Evolutionary conservation across 1,284 basidiomycete genomes (phyloP), one percentile per base, ranked within the genome.

Genomic region (Leccinum solheimii): DNA sequence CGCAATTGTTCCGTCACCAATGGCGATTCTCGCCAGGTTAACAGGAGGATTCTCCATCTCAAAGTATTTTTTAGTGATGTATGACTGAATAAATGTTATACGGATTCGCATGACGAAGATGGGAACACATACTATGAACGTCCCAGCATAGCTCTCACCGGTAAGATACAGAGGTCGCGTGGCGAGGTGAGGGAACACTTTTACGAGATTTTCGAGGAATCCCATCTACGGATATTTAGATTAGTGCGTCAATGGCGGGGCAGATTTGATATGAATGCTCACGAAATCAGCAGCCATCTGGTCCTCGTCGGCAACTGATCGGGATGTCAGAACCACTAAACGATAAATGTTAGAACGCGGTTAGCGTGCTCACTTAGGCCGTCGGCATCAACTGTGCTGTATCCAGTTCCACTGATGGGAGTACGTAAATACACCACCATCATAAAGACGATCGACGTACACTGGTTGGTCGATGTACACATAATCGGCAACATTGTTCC

Each of bases 111-210:
- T 21, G 21, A 21, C 21, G 21, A 21, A 21, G 21, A 21, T 21
- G 21, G 21, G 21, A 21, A 21, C 21, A 21, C 21, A 21, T 21
- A 21, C 21, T 21, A 21, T 21, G 21, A 2, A 21, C 21, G 21
- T 21, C 21, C 21, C 86, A 27, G 88, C 82, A 72, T 88, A 89
- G 68, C 83, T 86, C 70, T 89, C 88, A 1, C 88, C 88, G 1
- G 82, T 83, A 16, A 90, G 69, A 68, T 84, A 72, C 49, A 90
- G 76, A 3, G 87, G 88, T 23, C 87, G 81, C 8, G 73, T 82
- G 5, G 82, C 81, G n/a, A 90, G 77, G 62, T 77, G 78, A 0
- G 88, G 88, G 68, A 89, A 90, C 7, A 88, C 82, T 65, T 85
- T 84, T 64, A 88, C 84, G 5, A 88, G 76, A 67, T 89, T 90